Percentiles rank a stretch among this genome's conserved stretches.
Conservation (phyloP, 2,329 filamentous ascomycete species). For the Alternaria brassicae region DNA sequence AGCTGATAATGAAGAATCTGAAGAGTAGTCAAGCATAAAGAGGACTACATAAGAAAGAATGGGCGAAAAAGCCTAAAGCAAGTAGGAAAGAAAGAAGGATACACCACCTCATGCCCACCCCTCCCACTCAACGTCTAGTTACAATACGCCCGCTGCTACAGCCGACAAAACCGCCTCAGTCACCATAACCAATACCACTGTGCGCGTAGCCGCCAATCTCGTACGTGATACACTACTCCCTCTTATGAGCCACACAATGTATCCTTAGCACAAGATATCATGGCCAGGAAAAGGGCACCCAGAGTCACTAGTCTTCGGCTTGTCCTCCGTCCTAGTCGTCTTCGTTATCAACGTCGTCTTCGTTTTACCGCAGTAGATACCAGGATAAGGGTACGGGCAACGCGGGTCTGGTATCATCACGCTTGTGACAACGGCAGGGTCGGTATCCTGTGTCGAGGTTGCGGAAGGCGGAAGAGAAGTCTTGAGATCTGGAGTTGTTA, state of each 20-base stretch:
- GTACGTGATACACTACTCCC: neutral
- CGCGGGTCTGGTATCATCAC: slow-evolving; percentile 22
- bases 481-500: neutral
- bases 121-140: neutral
- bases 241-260: neutral
- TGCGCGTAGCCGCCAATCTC: neutral
- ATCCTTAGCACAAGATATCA: neutral
- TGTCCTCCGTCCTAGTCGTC: neutral
- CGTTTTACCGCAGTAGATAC: slow-evolving; percentile 25
- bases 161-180: slow-evolving; percentile 1
- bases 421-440: slow-evolving; percentile 5
- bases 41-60: neutral
- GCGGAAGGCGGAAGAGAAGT: neutral
- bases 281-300: neutral
- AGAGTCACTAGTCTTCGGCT: neutral
- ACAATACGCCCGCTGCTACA: neutral
- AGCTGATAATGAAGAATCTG: neutral
- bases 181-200: slow-evolving; percentile 6
- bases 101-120: neutral
- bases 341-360: slow-evolving; percentile 19
- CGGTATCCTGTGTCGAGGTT: neutral
- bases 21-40: neutral
- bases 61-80: too few species aligned
- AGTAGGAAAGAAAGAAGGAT: neutral
- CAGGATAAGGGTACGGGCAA: slow-evolving; percentile 44